Evolutionary conservation across 2,329 filamentous ascomycete species (phyloP).

Genomic region (Penicillium sp.): DNA sequence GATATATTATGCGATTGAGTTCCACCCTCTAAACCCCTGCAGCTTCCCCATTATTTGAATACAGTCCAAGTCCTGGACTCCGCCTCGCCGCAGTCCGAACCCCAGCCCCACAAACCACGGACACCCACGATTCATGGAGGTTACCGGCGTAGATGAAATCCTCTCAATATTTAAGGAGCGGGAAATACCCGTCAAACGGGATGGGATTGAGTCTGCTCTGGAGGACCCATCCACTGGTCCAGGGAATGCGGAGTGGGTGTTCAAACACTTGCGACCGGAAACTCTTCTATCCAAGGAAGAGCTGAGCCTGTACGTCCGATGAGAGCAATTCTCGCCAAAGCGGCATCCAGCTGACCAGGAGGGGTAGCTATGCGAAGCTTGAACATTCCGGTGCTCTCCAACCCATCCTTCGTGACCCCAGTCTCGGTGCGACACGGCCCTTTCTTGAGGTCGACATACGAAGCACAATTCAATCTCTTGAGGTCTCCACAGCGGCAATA

Average conservation of each 20-base stretch:
- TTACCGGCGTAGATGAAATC: constrained; percentile 12
- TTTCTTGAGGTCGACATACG: constrained; percentile 41
- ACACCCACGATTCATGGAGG: constrained; percentile 7
- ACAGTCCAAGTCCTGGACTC: neutral
- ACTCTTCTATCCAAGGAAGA: constrained; percentile 44
- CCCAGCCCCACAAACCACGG: constrained; percentile 4
- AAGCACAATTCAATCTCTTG: constrained; percentile 35
- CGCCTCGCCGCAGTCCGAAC: constrained; percentile 3
- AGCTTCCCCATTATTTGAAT: neutral
- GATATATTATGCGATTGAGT: neutral
- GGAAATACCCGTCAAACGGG: constrained; percentile 27
- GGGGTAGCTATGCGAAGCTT: constrained; percentile 34
- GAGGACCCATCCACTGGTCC: constrained; percentile 13
- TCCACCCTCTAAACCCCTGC: neutral
- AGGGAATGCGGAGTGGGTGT: constrained; percentile 33
- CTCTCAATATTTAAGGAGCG: constrained; percentile 31
- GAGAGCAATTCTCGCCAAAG: neutral
- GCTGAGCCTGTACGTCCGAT: constrained; percentile 32
- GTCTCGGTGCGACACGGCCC: constrained; percentile 34
- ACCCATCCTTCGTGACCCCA: constrained; percentile 26
- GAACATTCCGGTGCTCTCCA: constrained; percentile 32
- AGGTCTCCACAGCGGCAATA: constrained; percentile 37
- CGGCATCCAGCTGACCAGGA: neutral
- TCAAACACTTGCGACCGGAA: constrained; percentile 31
- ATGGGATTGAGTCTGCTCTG: constrained; percentile 31